Percentiles rank a stretch among this genome's conserved stretches.
Evolutionary conservation across 768 basidiomycete species (phyloP).

Genomic region (Phlegmacium glaucopus): DNA sequence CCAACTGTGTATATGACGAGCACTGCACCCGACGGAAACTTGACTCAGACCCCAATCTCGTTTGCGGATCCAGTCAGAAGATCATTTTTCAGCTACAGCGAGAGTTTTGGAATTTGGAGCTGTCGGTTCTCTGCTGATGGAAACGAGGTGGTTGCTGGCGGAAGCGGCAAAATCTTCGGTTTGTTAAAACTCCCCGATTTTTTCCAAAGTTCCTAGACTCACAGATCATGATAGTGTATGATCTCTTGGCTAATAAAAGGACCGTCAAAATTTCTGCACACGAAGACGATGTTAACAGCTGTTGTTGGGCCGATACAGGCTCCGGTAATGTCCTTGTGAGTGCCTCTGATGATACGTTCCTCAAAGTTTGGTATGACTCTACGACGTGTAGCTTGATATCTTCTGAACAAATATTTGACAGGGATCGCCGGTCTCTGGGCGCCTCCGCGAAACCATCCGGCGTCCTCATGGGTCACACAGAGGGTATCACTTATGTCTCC

Average conservation of each 20-base stretch:
- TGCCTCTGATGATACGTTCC: constrained; percentile 89
- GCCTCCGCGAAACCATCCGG: constrained; percentile 78
- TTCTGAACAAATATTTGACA: constrained; percentile 17
- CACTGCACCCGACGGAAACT: constrained; percentile 55
- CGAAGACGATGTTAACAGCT: constrained; percentile 87
- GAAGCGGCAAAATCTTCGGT: constrained; percentile 78
- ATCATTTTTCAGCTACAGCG: constrained; percentile 36
- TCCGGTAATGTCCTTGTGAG: constrained; percentile 95
- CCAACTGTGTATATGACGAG: constrained; percentile 74
- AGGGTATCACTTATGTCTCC: constrained; percentile 92
- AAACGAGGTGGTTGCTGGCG: constrained; percentile 92
- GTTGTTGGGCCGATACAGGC: constrained; percentile 92
- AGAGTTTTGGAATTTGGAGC: constrained; percentile 80
- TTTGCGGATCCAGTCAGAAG: constrained; percentile 48
- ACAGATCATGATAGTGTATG: constrained; percentile 63
- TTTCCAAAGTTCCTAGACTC: not conserved
- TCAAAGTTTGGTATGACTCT: constrained; percentile 86
- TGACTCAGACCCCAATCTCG: constrained; percentile 58
- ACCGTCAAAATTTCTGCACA: constrained; percentile 89
- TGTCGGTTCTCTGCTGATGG: constrained; percentile 97
- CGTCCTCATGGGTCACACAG: constrained; percentile 91
- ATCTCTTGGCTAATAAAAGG: constrained; percentile 74
- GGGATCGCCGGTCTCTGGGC: constrained; percentile 56
- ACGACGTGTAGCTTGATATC: constrained; percentile 44
- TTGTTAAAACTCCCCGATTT: constrained; percentile 5